These are phyloP conservation scores for Schizochytrium sp. DNA, from an alignment of 108 stramenopile genomes.

Conservation along the genomic window DNA sequence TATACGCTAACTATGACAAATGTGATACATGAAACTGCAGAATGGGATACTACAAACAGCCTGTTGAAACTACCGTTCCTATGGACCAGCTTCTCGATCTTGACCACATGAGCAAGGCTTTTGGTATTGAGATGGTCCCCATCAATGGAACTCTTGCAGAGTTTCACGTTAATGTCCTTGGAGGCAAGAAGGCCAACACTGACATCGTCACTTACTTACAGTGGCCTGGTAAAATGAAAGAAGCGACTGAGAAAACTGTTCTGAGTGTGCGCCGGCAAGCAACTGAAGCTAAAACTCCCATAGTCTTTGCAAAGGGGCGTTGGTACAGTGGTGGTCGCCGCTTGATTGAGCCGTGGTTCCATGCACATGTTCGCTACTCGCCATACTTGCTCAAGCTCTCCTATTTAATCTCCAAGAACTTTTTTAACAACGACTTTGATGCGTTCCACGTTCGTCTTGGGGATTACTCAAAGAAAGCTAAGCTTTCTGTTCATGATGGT, in stretches of 20 bases:
- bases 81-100: constrained; percentile 50
- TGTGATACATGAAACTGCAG: neutral
- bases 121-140: constrained; percentile 29
- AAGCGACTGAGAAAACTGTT: neutral
- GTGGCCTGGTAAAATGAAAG: constrained; percentile 37
- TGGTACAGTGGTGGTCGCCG: neutral
- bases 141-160: constrained; percentile 15
- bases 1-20: neutral
- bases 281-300: neutral
- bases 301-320: constrained; percentile 41
- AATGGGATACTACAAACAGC: constrained; percentile 31
- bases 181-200: neutral
- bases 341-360: constrained; percentile 26
- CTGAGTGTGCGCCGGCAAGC: neutral
- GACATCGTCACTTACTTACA: neutral
- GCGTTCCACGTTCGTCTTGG: constrained; percentile 55
- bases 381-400: constrained; percentile 55
- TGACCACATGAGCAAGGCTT: neutral
- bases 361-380: constrained; percentile 41
- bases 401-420: neutral
- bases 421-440: neutral
- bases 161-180: constrained; percentile 45
- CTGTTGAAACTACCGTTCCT: constrained; percentile 24
- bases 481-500: neutral
- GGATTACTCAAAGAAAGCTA: constrained; percentile 54